Conservation (phyloP, 1,284 basidiomycete species). For the Ganoderma boninense region DNA sequence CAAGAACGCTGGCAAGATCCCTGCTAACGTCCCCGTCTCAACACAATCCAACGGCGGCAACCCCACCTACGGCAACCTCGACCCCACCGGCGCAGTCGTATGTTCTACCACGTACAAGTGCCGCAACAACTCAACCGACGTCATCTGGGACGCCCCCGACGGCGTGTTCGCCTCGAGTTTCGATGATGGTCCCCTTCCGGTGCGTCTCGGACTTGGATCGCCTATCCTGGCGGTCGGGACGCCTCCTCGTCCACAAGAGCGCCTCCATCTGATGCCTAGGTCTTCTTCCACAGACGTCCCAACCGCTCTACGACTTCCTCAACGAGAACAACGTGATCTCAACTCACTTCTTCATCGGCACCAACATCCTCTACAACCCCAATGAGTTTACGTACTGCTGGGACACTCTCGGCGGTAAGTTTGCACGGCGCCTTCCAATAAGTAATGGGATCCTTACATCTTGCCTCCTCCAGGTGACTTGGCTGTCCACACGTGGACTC, state of each 20-base stretch:
- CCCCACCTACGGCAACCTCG: slow-evolving; percentile 63
- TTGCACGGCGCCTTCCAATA: not conserved
- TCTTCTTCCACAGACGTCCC: slow-evolving; percentile 37
- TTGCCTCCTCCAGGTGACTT: slow-evolving; percentile 57
- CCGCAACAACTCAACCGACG: slow-evolving; percentile 50
- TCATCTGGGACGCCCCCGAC: slow-evolving; percentile 77
- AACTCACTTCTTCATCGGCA: slow-evolving; percentile 88
- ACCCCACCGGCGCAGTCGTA: slow-evolving; percentile 60
- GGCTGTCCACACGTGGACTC: slow-evolving; percentile 84
- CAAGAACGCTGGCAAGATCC: slow-evolving; percentile 75
- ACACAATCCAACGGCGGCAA: slow-evolving; percentile 48
- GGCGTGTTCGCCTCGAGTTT: slow-evolving; percentile 69
- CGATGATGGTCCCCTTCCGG: slow-evolving; percentile 81
- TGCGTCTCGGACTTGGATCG: slow-evolving; percentile 41
- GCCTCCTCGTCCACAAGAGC: not conserved
- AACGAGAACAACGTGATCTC: slow-evolving; percentile 63
- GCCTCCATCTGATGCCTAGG: slow-evolving; percentile 14
- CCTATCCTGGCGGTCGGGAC: slow-evolving; percentile 3
- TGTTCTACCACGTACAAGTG: slow-evolving; percentile 79
- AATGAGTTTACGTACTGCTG: slow-evolving; percentile 62
- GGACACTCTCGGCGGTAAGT: slow-evolving; percentile 47
- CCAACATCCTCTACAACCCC: slow-evolving; percentile 69
- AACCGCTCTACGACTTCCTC: slow-evolving; percentile 64
- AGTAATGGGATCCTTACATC: slow-evolving; percentile 1
- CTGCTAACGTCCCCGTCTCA: slow-evolving; percentile 62